phyloP scores from a whole-genome alignment of 2,329 filamentous ascomycete species.

The Eutypella sp. region DNA sequence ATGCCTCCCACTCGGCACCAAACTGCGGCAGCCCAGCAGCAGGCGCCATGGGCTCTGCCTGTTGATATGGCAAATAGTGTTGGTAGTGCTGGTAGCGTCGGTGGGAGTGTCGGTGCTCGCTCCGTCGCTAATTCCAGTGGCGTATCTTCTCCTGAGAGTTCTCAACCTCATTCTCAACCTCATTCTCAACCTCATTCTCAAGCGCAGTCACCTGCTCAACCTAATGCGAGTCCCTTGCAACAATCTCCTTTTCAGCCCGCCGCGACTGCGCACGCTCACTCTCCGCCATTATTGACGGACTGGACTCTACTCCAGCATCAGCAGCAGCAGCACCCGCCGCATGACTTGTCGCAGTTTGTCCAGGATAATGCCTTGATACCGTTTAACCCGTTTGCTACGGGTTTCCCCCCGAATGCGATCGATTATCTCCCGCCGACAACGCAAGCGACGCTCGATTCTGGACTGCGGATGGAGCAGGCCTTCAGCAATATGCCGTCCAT shows the following conservation, averaged over 20 bases:
- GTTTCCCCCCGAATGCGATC: constrained; percentile 51
- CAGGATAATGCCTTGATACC: constrained; percentile 54
- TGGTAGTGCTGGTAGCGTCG: neutral
- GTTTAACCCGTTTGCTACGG: constrained; percentile 47
- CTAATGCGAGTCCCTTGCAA: constrained; percentile 47
- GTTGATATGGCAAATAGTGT: constrained; percentile 42
- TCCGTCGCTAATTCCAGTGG: constrained; percentile 38
- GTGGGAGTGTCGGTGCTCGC: no score
- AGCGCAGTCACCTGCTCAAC: constrained; percentile 42
- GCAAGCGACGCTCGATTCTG: constrained; percentile 58
- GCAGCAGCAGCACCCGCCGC: constrained; percentile 38
- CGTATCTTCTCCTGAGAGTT: constrained; percentile 48
- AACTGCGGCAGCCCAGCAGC: constrained; percentile 21
- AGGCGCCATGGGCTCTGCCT: constrained; percentile 45
- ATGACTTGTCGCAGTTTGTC: constrained; percentile 49
- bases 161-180: constrained; percentile 37
- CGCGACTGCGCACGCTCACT: constrained; percentile 40
- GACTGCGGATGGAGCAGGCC: constrained; percentile 56
- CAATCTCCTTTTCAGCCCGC: constrained; percentile 49
- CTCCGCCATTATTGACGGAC: constrained; percentile 48
- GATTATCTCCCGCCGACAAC: constrained; percentile 59
- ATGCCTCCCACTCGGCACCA: constrained; percentile 33
- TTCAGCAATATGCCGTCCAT: constrained; percentile 56
- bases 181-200: constrained; percentile 42
- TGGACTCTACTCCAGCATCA: constrained; percentile 57